Evolutionary conservation across 768 basidiomycete species (phyloP).

Genomic region (Phaeotremella skinneri): DNA sequence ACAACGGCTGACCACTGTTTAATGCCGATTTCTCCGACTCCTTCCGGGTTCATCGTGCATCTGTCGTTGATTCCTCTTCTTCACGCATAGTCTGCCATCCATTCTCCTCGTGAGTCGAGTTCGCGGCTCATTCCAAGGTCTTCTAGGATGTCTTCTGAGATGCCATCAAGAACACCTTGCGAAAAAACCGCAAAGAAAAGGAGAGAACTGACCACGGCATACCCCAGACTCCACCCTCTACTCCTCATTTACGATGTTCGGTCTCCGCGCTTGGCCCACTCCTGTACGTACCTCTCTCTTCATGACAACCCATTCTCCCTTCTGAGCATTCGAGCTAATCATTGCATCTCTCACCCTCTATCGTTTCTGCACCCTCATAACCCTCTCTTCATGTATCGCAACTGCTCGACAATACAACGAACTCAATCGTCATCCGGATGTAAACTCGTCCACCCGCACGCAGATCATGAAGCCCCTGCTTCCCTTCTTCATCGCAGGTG

Average conservation of each 20-base stretch:
- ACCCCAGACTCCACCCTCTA: background rate
- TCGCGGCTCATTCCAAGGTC: too few relatives aligned
- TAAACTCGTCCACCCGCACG: conserved; percentile 3
- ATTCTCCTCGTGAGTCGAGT: background rate
- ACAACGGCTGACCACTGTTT: too few relatives aligned
- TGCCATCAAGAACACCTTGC: too few relatives aligned
- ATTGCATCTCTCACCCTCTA: background rate
- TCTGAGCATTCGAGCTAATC: background rate
- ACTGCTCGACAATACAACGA: background rate
- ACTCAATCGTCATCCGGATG: background rate
- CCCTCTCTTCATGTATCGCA: background rate
- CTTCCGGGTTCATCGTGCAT: too few relatives aligned
- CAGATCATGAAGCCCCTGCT: conserved; percentile 49
- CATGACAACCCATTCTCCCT: background rate
- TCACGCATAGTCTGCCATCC: background rate
- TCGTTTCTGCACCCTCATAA: background rate
- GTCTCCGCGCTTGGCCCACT: conserved; percentile 51
- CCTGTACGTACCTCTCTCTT: conserved; percentile 33
- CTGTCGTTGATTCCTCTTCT: too few relatives aligned
- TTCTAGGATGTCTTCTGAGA: too few relatives aligned
- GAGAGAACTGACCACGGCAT: background rate
- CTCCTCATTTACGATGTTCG: conserved; percentile 40
- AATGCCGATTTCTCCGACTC: too few relatives aligned
- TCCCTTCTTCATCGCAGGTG: conserved; percentile 47
- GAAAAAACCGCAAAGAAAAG: background rate